A percentile compares a stretch with the other conserved stretches of the same genome.
Evolutionary conservation across 2,329 filamentous ascomycete species (phyloP).

Genomic region (Alternaria gaisen): DNA sequence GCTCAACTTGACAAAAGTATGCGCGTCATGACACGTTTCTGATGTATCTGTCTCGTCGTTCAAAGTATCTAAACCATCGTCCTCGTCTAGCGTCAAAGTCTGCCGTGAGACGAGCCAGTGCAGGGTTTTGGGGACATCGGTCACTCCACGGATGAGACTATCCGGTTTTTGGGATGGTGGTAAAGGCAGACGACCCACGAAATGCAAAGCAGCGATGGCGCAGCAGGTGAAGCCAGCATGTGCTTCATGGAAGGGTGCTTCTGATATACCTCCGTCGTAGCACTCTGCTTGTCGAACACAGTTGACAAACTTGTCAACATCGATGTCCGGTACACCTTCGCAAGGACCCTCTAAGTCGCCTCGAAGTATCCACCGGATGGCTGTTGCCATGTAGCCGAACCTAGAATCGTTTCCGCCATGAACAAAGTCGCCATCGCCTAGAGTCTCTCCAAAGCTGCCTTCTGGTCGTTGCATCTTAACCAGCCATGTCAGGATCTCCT

Average conservation of each 20-base stretch:
- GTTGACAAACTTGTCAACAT: constrained; percentile 72
- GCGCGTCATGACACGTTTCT: constrained; percentile 52
- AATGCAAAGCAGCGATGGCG: constrained; percentile 77
- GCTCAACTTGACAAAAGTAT: constrained; percentile 49
- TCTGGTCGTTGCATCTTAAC: constrained; percentile 77
- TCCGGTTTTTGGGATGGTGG: constrained; percentile 33
- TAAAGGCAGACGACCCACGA: constrained; percentile 70
- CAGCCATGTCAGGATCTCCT: constrained; percentile 77
- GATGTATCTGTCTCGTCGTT: constrained; percentile 51
- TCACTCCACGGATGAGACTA: constrained; percentile 44
- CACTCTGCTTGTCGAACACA: constrained; percentile 76
- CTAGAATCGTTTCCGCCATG: constrained; percentile 84
- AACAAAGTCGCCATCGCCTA: constrained; percentile 68
- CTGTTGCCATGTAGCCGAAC: constrained; percentile 85
- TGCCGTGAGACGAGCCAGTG: constrained; percentile 60
- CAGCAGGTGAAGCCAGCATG: constrained; percentile 94
- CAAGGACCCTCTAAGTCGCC: constrained; percentile 64
- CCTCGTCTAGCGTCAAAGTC: constrained; percentile 55
- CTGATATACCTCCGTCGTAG: constrained; percentile 85
- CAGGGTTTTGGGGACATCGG: constrained; percentile 51
- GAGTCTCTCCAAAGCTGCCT: constrained; percentile 89
- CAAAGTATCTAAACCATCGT: constrained; percentile 52
- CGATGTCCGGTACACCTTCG: constrained; percentile 73
- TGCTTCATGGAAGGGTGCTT: constrained; percentile 80
- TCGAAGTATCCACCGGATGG: constrained; percentile 81